Evolutionary conservation across 2,329 filamentous ascomycete species (phyloP).

Genomic region (Cladophialophora carrionii): DNA sequence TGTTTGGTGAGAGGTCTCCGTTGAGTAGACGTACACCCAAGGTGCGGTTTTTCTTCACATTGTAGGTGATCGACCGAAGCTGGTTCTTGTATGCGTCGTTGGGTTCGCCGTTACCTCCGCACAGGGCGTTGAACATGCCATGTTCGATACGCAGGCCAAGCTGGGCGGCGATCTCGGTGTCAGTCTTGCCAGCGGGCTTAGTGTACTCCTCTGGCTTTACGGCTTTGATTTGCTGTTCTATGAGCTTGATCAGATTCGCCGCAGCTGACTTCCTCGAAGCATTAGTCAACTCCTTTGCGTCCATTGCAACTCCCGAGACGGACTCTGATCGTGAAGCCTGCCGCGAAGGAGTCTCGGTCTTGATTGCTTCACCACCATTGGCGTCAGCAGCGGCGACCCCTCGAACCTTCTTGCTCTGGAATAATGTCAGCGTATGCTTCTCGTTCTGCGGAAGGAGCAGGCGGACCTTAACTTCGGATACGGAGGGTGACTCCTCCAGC

Average conservation of each 20-base stretch:
- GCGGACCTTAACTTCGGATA: conserved; percentile 35
- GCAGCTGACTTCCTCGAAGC: conserved; percentile 69
- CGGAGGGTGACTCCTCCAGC: conserved; percentile 46
- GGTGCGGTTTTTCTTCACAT: conserved; percentile 84
- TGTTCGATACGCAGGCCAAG: conserved; percentile 81
- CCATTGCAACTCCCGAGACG: conserved; percentile 42
- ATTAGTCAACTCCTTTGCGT: conserved; percentile 60
- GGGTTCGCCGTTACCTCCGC: conserved; percentile 55
- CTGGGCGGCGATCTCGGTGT: conserved; percentile 67
- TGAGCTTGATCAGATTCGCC: conserved; percentile 69
- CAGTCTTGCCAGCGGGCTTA: conserved; percentile 65
- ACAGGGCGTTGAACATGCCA: conserved; percentile 60
- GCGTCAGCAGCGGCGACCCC: conserved; percentile 32
- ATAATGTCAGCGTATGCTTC: conserved; percentile 38
- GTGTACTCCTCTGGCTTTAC: conserved; percentile 67
- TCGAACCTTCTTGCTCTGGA: conserved; percentile 39
- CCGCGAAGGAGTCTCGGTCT: conserved; percentile 39
- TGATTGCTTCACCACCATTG: conserved; percentile 38
- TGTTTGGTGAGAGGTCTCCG: conserved; percentile 70
- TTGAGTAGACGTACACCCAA: conserved; percentile 76
- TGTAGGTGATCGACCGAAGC: conserved; percentile 76
- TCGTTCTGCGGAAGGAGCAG: neutral
- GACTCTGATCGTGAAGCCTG: conserved; percentile 42
- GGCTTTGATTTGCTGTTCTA: conserved; percentile 68
- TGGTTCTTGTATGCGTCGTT: conserved; percentile 63